Evolutionary conservation across 306 rosid species (phyloP), one percentile per base, ranked within the genome.

Genomic region (Prunus dulcis): DNA sequence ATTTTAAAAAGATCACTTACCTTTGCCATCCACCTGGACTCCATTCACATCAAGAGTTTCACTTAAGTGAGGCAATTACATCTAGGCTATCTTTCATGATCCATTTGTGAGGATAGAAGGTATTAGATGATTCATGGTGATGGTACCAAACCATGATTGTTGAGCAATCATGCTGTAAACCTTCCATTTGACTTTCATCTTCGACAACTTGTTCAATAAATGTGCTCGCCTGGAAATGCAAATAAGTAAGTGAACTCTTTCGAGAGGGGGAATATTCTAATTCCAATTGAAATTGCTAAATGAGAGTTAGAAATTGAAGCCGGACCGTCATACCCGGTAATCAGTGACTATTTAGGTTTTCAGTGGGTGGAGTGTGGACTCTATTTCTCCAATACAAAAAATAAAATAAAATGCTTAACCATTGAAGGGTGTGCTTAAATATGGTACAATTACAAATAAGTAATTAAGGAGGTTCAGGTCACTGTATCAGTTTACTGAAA

Each of bases 131-230:
- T 81, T 77, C 76, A 9, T 84, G 81, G 81, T 72, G 80, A 72
- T 81, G 67, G 71, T 76, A 87, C 98, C 97, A 95, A 79, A 95
- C 97, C 97, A 88, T 83, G 78, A 92, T 79, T 73, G 82, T 85
- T 1, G 89, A 89, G 90, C 96, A 95, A 80, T 83, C 86, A 75
- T 77, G 79, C 74, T 28, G 78, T 71, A 92, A 77, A 62, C 96
- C 91, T 78, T 95, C 96, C 96, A 92, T 95, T 82, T 92, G 95
- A 86, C 92, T 90, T 81, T 95, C 98, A 79, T 92, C 96, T 85
- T 95, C 93, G 60, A 92, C 91, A 69, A 92, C 14, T 81, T 89
- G 97, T 85, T 89, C 93, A 15, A 95, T 85, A 78, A 95, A 92
- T 56, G 88, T 60, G 86, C 96, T 95, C 62, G 74, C 93, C 98